Base-by-base conservation (phyloP, 257 asterid genomes). In the Leptodermis oblonga region DNA sequence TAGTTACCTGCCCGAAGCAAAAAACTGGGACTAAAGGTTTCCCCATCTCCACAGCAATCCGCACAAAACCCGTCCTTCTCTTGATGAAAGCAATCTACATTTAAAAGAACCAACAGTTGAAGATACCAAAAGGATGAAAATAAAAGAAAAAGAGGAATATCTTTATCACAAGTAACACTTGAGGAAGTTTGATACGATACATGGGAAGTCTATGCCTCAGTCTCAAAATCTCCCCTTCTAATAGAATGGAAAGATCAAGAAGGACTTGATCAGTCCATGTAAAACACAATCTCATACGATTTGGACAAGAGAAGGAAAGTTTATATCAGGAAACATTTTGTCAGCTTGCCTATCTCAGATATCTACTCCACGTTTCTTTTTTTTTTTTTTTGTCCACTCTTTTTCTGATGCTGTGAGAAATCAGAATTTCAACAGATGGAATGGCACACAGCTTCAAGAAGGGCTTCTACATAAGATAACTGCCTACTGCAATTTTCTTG, bases 1-100 rank as follows among this genome's bases (percentile, higher is more conserved):
- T 64, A 60, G 34, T 51, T 63, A 94, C 99, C 98, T 94, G 99
- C 61, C 97, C 96, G 72, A 89, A 91, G 92, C 93, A 85, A 84
- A 94, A 94, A 83, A 91, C 97, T 49, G 99, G 99, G 74, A 94
- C 99, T 74, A 94, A 80, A 68, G 99, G 97, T 74, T 86, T 89
- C 77, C 97, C 99, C 59, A 74, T 63, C 82, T 91, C 96, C 81
- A 94, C 79, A 28, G 97, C 97, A 74, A 91, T 77, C 39, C 96
- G 90, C 11, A 91, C 92, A 79, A 94, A 94, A 68, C 99, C 99
- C 79, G 75, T 87, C 82, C 99, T 84, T 37, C 70, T 71, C 68
- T 71, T 82, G 33, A 94, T 76, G 75, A 72, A 94, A 15, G 93
- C 97, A 79, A 84, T 36, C 99, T 94, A 66, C 52, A 75, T 56